These are phyloP conservation scores for Dissophora ornata DNA, from an alignment of 192 early-diverging fungal species.

Conservation along the genomic window DNA sequence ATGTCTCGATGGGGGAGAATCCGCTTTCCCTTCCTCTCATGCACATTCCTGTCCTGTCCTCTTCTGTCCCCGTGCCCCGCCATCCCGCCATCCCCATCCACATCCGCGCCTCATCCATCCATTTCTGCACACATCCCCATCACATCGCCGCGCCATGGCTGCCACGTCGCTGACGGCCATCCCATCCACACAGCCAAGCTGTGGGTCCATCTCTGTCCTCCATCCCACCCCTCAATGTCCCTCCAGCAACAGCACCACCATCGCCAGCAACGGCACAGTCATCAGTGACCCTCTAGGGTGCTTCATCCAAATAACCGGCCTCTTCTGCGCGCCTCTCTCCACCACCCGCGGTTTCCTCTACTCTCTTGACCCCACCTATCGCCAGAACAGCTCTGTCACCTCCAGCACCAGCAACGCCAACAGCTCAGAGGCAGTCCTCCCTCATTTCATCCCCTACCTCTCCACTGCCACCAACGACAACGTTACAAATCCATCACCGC, in stretches of 20 bases:
- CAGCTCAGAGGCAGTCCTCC: neutral
- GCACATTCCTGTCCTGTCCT: too few species aligned
- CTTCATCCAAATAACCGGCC: slow-evolving; percentile 26
- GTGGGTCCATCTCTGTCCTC: slow-evolving; percentile 20
- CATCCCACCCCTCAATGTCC: slow-evolving; percentile 19
- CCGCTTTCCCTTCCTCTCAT: too few species aligned
- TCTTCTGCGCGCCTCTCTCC: slow-evolving; percentile 38
- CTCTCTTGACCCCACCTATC: slow-evolving; percentile 4
- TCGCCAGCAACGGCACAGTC: neutral
- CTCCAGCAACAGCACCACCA: slow-evolving; percentile 4
- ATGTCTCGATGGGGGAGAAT: too few species aligned
- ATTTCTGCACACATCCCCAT: neutral
- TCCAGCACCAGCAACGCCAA: neutral
- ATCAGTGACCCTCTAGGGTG: slow-evolving; percentile 18
- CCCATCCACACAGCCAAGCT: slow-evolving; percentile 32
- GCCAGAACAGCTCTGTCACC: neutral
- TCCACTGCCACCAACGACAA: slow-evolving; percentile 26
- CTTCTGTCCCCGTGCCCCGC: neutral
- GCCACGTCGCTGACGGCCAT: slow-evolving; percentile 21
- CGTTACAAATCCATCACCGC: slow-evolving; percentile 14
- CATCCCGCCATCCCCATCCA: neutral
- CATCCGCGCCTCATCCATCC: neutral
- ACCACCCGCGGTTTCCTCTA: slow-evolving; percentile 43
- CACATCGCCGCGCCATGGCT: slow-evolving; percentile 21
- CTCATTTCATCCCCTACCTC: slow-evolving; percentile 10